Evolutionary conservation across 2,329 filamentous ascomycete genomes (phyloP), one percentile per base, ranked within the genome.

Genomic region (Teratosphaeria gauchensis): DNA sequence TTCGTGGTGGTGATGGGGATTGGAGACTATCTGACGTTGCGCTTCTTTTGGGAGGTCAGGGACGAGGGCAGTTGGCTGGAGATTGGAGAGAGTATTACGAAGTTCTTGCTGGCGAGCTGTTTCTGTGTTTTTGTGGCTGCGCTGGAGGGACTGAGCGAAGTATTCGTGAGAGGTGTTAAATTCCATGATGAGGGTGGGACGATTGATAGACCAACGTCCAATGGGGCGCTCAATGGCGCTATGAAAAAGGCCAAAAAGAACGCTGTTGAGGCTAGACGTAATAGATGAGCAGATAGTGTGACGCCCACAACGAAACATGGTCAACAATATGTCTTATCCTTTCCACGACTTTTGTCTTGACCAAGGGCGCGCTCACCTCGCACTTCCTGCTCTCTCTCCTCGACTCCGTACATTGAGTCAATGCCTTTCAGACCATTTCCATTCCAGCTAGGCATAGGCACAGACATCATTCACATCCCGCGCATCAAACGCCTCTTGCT

Each of bases 51-150:
- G 85, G 90, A 96, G 67, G 94, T 99, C 53, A 89, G 88, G 68
- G 94, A 99, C 66, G 94, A 99, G 72, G 94, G 94, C 0, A 94
- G 88, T 24, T 99, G 94, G 94, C 76, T 99, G 60, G 94, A 99
- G 71, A 99, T 99, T 71, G 94, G 94, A 33, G 95, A 90, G 31
- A 96, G 90, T 3, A 99, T 99, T 65, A 95, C 85, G 69, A 92
- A 97, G 72, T 99, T 97, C 74, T 85, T 86, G 61, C 97, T 99
- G 75, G 92, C 91, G 19, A 96, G 90, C 73, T 73, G 90, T 66
- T 71, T 97, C 52, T 94, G 91, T 65, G 86, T 95, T 8, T 99
- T 99, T 76, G 91, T 99, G 51, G 90, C 91, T 0, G 85, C 82
- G 14, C 76, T 99, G 53, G 94, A 99, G 76, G 86, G 88, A 16